Evolutionary conservation across 2,329 filamentous ascomycete species (phyloP), one percentile per base, ranked within the genome.

Genomic region (Penicillium polonicum): DNA sequence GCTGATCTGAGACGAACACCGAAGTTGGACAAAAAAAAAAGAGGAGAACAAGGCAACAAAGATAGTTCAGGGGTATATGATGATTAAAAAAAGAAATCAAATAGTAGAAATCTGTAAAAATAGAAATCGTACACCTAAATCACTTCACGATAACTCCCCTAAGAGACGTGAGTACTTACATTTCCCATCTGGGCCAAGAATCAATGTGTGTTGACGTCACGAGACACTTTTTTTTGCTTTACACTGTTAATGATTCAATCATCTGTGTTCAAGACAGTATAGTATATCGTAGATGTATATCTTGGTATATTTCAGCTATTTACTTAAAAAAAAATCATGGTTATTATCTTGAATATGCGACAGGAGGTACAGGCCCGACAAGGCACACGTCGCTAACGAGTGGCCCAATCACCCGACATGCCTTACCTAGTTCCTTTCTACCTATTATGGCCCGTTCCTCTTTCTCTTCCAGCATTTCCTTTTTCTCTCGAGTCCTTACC

Each of bases 1-100:
- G 48, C 46, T 59, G 57, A 35, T 55, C 53, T 43, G 54, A 42
- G 56, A 42, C 31, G 38, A 55, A 44, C 46, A n/a, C 44, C 52
- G 13, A 52, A 33, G 17, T 46, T 13, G 23, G 13, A 23, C 45
- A 45, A 54, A 38, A 51, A 46, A 56, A 57, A 57, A 36, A 35
- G 36, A 21, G 19, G 19, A 13, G 38, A 43, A 43, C 27, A 45
- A 52, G 38, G 45, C 38, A 45, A 55, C 56, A 58, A 58, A 55
- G 52, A 59, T 27, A 39, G 17, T 36, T 46, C 31, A 29, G 45
- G 52, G 54, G 33, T 39, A 44, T 39, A 35, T 12, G 25, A 25
- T 17, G 17, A 21, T 12, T 33, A 8, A 23, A 29, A 25, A 17
- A 10, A 25, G 48, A 38, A 38, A 36, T 19, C 31, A 33, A 48